phyloP scores from a whole-genome alignment of 2,329 filamentous ascomycete species.

The Paraphaeosphaeria sporulosa region DNA sequence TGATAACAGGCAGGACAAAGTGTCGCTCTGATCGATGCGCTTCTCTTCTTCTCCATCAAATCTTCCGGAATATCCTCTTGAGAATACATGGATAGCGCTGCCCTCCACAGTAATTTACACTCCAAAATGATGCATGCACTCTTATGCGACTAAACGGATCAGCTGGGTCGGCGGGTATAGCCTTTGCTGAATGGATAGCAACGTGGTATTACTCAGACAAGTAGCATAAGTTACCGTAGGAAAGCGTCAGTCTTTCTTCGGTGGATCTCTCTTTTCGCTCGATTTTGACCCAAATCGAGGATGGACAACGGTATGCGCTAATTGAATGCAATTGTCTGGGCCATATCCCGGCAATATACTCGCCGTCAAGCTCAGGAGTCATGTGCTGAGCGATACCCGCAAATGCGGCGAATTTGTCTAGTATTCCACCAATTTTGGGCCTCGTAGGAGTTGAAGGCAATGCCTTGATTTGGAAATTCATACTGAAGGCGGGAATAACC shows the following conservation, averaged over 20 bases:
- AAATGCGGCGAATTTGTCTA: neutral
- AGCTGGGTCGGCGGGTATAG: neutral
- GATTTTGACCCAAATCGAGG: slow-evolving; percentile 1
- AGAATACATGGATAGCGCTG: too few species aligned
- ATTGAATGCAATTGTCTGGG: neutral
- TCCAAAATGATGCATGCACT: neutral
- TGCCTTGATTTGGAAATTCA: neutral
- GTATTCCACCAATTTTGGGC: too few species aligned
- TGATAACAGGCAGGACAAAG: neutral
- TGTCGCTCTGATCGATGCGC: neutral
- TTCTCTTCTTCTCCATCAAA: neutral
- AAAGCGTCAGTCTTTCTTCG: too few species aligned
- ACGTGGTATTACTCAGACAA: too few species aligned
- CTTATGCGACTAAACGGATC: neutral
- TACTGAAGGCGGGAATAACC: neutral
- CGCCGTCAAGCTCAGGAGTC: neutral
- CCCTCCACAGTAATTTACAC: neutral
- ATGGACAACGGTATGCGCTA: neutral
- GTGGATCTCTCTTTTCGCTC: too few species aligned
- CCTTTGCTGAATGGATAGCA: neutral
- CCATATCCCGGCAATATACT: neutral
- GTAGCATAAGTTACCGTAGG: too few species aligned
- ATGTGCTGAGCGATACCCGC: slow-evolving; percentile 1
- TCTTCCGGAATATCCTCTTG: too few species aligned
- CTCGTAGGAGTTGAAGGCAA: neutral